phyloP scores from a whole-genome alignment of 495 filamentous ascomycete species.

The Aspergillus cavernicola region DNA sequence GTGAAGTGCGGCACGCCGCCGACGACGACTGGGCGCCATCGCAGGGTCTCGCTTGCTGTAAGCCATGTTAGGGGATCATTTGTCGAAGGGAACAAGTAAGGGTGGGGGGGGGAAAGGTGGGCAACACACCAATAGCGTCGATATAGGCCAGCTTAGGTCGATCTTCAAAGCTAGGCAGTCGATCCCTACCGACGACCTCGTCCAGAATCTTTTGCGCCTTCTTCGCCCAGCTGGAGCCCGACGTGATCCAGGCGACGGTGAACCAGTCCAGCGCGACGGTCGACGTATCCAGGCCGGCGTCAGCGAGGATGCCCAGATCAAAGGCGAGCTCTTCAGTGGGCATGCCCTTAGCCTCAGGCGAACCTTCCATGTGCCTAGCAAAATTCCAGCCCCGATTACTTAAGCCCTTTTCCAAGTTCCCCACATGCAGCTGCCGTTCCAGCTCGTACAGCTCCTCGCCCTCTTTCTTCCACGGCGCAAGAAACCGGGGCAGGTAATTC shows the following conservation, averaged over 20 bases:
- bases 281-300: constrained; percentile 38
- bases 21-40: constrained; percentile 5
- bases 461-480: constrained; percentile 28
- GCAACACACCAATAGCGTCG: neutral
- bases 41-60: constrained; percentile 1
- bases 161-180: constrained; percentile 1
- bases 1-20: neutral
- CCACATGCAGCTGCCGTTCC: constrained; percentile 13
- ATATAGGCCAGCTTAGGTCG: constrained; percentile 1
- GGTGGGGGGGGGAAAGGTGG: too few species aligned
- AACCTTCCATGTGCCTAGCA: constrained; percentile 16
- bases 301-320: constrained; percentile 33
- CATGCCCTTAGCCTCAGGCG: constrained; percentile 11
- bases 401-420: constrained; percentile 11
- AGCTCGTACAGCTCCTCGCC: constrained; percentile 8
- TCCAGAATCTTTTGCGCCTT: constrained; percentile 21
- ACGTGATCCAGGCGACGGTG: constrained; percentile 18
- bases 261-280: constrained; percentile 41
- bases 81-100: too few species aligned
- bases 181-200: neutral
- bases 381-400: constrained; percentile 23
- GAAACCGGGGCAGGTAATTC: constrained; percentile 20
- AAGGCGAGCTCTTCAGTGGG: constrained; percentile 29
- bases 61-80: too few species aligned
- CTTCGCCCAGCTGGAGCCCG: constrained; percentile 28